Evolutionary conservation across 2,329 filamentous ascomycete genomes (phyloP).

Genomic region (Aschersonia sp.): DNA sequence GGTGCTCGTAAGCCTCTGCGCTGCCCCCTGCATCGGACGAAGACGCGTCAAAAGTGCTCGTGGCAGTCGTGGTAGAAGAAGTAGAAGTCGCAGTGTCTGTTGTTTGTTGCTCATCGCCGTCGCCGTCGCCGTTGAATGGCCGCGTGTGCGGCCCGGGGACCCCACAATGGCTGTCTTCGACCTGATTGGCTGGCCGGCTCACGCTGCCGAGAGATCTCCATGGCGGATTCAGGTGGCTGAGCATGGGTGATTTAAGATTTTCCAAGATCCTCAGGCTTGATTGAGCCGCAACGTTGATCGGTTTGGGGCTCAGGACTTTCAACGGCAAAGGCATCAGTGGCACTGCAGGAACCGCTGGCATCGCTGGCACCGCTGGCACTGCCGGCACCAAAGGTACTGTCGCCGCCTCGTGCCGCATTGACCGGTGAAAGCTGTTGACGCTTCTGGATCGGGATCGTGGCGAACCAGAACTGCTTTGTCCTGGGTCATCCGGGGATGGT

Average conservation of each 20-base stretch:
- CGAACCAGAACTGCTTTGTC: conserved; percentile 1
- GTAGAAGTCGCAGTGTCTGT: background rate
- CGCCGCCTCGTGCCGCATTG: background rate
- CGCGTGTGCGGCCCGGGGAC: background rate
- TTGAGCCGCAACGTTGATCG: conserved; percentile 4
- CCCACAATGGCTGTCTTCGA: background rate
- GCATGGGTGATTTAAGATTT: conserved; percentile 2
- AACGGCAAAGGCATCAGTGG: background rate
- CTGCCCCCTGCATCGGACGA: background rate
- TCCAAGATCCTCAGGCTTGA: conserved; percentile 3
- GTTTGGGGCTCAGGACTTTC: conserved; percentile 3
- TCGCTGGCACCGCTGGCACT: background rate
- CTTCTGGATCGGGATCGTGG: conserved; percentile 8
- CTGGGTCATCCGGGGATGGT: background rate
- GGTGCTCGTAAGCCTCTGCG: background rate
- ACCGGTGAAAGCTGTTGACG: conserved; percentile 4
- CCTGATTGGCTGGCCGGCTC: background rate
- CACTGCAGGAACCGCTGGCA: background rate
- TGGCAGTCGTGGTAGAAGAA: background rate
- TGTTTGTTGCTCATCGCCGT: background rate
- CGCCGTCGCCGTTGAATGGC: background rate
- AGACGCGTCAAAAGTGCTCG: background rate
- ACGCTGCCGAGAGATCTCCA: conserved; percentile 3
- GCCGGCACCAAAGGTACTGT: background rate
- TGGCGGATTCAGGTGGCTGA: background rate